These are phyloP conservation scores for Plasmopara halstedii DNA, from an alignment of 352 stramenopile genomes.

Conservation along the genomic window DNA sequence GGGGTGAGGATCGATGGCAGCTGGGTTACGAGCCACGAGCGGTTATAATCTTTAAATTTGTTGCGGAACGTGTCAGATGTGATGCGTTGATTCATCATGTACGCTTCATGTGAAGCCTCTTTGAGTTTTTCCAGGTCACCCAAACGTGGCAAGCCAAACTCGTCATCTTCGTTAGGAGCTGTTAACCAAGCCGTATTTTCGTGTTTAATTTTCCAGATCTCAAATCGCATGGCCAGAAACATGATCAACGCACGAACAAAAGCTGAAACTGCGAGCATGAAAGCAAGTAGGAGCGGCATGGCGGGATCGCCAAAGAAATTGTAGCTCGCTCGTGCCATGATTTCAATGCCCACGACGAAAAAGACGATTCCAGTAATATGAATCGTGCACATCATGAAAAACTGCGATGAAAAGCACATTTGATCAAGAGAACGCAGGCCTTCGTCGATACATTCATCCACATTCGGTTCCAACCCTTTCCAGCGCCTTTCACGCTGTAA, in stretches of 20 bases:
- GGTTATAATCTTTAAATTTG: conserved; percentile 98
- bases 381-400: conserved; percentile 95
- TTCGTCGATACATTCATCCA: conserved; percentile 97
- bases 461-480: conserved; percentile 93
- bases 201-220: conserved; percentile 94
- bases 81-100: conserved; percentile 96
- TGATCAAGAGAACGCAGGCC: conserved; percentile 92
- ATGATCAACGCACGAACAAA: conserved; percentile 69
- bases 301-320: conserved; percentile 95
- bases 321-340: conserved; percentile 93
- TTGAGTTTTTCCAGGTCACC: conserved; percentile 91
- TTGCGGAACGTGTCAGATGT: conserved; percentile 95
- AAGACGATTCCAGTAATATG: conserved; percentile 94
- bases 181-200: conserved; percentile 94
- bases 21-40: conserved; percentile 94
- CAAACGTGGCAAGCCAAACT: conserved; percentile 88
- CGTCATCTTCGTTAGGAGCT: conserved; percentile 84
- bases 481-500: conserved; percentile 93
- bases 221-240: conserved; percentile 80
- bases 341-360: conserved; percentile 92
- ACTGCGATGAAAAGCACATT: conserved; percentile 97
- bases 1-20: conserved; percentile 94
- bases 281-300: conserved; percentile 74
- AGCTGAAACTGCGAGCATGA: conserved; percentile 49
- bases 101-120: conserved; percentile 90